Base-by-base conservation (phyloP, 2,329 filamentous ascomycete species). In the Alternaria conjuncta region DNA sequence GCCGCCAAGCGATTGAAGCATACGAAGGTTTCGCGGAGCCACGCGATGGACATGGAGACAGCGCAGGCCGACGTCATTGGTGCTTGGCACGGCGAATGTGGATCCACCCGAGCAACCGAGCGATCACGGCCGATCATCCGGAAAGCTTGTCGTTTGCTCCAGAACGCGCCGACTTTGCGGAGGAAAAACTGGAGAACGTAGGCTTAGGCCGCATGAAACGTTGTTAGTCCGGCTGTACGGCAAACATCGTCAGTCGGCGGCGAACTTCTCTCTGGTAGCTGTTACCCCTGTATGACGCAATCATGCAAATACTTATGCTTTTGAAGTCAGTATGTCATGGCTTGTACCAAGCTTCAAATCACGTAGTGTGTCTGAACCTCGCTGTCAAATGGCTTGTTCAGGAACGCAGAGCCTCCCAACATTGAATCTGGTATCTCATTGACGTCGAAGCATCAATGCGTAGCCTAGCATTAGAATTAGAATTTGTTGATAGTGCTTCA, bases 361-460 rank as follows among this genome's bases (percentile, higher is more conserved):
- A 50, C 25, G 3, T 25, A 1, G 23, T 51, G 20, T 1, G 6
- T 28, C 11, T 54, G 15, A 30, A 4, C 6, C 3, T 36, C 43
- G 8, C 10, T 21, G 10, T 21, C 36, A 36, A 46, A 26, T 4
- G 36, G 36, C 25, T 62, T 68, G 43, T 69, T 66, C 28, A 69
- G 61, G 45, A 70, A 66, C 66, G 63, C 68, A 21, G 70, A 69
- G 43, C 72, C 66, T 26, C 72, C 66, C n/a, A 73, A 30, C 64
- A 67, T 66, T 54, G 66, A 73, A 20, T 61, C 66, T 5, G 60
- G 63, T 15, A 55, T 59, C 13, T 55, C 57, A 10, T 26, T 55
- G 12, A 64, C 49, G 23, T 67, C 66, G 7, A 69, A 5, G 56
- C 47, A 46, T 70, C 66, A 15, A 74, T 55, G 12, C 45, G 50